Evolutionary conservation across 2,329 filamentous ascomycete genomes (phyloP), one percentile per base, ranked within the genome.

Genomic region (Penicillium sp.): DNA sequence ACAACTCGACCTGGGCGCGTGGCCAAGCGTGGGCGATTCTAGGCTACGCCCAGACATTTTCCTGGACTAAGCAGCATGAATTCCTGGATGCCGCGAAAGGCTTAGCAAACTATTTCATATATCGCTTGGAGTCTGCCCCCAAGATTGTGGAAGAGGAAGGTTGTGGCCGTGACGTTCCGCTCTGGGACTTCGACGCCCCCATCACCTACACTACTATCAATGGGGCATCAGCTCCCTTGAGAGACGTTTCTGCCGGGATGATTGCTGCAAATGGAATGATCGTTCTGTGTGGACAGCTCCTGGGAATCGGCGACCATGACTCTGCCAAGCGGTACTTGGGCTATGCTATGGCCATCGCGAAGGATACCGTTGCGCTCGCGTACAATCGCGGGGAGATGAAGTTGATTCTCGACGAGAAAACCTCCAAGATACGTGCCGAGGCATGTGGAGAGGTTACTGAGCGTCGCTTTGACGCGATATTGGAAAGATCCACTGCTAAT

Each of bases 11-110:
- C 14, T 66, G 63, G 60, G 49, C 55, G 2, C 53, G 63, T 4
- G 62, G 62, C 1, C 62, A 66, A 44, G 60, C 63, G 5, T 66
- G 63, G 63, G 62, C 44, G 1, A 58, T 66, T 28, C n/a, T 64
- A 3, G 67, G 67, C 1, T 70, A 63, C 42, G 69, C 72, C 0
- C 74, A 77, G 53, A 74, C 72, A 1, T 76, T 73, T 46, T 58
- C 53, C 16, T 75, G 74, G 73, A 62, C 61, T 1, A 57, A 55
- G 30, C 45, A 60, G 2, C 46, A 9, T 4, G 30, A 65, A 54
- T 59, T 74, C 61, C 44, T 64, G 1, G 38, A 51, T 3, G 48
- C 51, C 10, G 51, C 60, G 5, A 46, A 39, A 8, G 57, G 56
- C 1, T 36, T 62, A 11, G 52, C 62, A 0, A 53, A 63, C 5